Base-by-base conservation (phyloP, 768 basidiomycete genomes). In the Phallus indusiatus region DNA sequence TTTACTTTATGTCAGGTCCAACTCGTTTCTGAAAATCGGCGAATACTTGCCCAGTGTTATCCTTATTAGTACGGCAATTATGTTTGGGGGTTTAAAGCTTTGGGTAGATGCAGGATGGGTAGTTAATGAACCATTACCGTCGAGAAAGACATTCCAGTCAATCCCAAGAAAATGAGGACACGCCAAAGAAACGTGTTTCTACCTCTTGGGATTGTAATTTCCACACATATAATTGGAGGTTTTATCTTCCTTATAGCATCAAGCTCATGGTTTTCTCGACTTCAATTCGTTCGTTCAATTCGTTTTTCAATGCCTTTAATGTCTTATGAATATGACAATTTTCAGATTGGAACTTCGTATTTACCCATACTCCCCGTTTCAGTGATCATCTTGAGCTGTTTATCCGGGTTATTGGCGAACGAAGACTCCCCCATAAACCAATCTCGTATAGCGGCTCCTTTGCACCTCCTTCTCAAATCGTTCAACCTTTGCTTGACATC, bases 41-140 rank as follows among this genome's bases (percentile, higher is more conserved):
- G 82, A 77, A 65, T 99, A 91, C 71, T 78, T 99, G 7, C 94
- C 95, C 0, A 90, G 90, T 57, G 90, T 83, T 0, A 79, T 98
- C 37, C 69, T 97, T 2, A 79, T 96, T 56, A 89, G 90, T 37
- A 79, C 90, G 12, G 87, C 85, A 0, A 81, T 96, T 78, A 88
- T 95, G 71, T 82, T 96, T 64, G 80, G 81, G 46, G 96, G 95
- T 0, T 75, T 99, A 51, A 73, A 75, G 42, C 74, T 74, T 42
- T 94, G 88, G 94, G 80, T 81, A 9, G 77, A 78, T 42, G 81
- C 81, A 34, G 85, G 80, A 1, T 88, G 85, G 84, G 20, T 24
- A 14, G 47, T 36, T 24, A 16, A 63, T 57, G 56, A 11, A 22
- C 22, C 17, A 16, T 20, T 12, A 1, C 10, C 14, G 16, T 16